Evolutionary conservation across 345 rosid species (phyloP).

Genomic region (Citrus inodora): DNA sequence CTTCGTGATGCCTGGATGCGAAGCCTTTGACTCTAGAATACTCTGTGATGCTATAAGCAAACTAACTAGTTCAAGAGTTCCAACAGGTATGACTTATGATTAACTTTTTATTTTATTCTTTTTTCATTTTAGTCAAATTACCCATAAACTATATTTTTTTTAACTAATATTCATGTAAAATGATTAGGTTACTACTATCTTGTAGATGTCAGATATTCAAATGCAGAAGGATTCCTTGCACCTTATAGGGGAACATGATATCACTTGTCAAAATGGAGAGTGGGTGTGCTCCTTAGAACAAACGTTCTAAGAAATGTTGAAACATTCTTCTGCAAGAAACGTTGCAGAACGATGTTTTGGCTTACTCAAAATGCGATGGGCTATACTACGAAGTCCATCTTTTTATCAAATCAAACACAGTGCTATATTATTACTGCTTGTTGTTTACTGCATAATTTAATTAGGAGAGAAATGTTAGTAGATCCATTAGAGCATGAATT

Average conservation of each 20-base stretch:
- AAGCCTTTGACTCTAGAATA: background rate
- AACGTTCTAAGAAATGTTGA: background rate
- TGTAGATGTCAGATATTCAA: background rate
- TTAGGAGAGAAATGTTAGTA: background rate
- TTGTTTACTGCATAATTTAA: background rate
- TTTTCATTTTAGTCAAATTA: background rate
- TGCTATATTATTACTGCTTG: too few species aligned
- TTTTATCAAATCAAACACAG: too few species aligned
- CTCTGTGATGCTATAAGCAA: background rate
- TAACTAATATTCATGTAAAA: background rate
- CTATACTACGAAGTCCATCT: too few species aligned
- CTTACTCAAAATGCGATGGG: too few species aligned
- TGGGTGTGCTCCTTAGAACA: background rate
- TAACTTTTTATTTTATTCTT: background rate
- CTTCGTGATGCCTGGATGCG: too few species aligned
- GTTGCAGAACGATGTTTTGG: too few species aligned
- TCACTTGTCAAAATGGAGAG: background rate
- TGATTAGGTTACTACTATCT: background rate
- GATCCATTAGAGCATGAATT: background rate
- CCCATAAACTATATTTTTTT: background rate
- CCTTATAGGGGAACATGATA: background rate
- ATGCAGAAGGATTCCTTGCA: background rate
- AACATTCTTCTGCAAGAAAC: too few species aligned
- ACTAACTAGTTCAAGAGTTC: background rate
- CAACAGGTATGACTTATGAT: background rate